phyloP scores from a whole-genome alignment of 768 basidiomycete species.

The Heimioporus sp. region DNA sequence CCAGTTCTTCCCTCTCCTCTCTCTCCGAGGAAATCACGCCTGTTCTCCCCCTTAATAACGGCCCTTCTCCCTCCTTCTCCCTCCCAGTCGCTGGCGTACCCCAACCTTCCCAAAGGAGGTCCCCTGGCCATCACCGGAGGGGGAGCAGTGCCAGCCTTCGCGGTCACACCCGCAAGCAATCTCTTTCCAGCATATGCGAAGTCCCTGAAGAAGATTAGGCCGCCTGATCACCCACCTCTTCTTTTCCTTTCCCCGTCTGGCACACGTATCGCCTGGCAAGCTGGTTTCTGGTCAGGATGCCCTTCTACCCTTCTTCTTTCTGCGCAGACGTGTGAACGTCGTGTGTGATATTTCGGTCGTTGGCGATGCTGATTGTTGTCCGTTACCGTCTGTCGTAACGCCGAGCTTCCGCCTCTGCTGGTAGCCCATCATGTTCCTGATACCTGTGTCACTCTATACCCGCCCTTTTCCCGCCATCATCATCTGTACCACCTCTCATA shows the following conservation, averaged over 20 bases:
- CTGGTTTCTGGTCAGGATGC: slow-evolving; percentile 16
- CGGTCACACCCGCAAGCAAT: slow-evolving; percentile 30
- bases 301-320: slow-evolving; percentile 8
- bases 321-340: slow-evolving; percentile 14
- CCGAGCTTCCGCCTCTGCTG: slow-evolving; percentile 10
- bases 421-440: slow-evolving; percentile 21
- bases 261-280: slow-evolving; percentile 16
- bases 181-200: slow-evolving; percentile 31
- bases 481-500: slow-evolving; percentile 25
- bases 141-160: slow-evolving; percentile 31
- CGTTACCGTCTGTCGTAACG: slow-evolving; percentile 17
- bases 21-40: slow-evolving; percentile 29
- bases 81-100: slow-evolving; percentile 3
- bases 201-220: slow-evolving; percentile 32
- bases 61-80: slow-evolving; percentile 10
- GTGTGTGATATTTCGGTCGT: slow-evolving; percentile 3
- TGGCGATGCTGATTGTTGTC: slow-evolving; percentile 25
- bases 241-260: background rate
- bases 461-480: slow-evolving; percentile 20
- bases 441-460: slow-evolving; percentile 33
- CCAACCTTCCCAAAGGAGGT: slow-evolving; percentile 13
- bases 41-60: slow-evolving; percentile 21
- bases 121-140: slow-evolving; percentile 27
- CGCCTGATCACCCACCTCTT: background rate
- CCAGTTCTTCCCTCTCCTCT: slow-evolving; percentile 31